Evolutionary conservation across 2,329 filamentous ascomycete species (phyloP).

Genomic region (Simplicillium aogashimaense): DNA sequence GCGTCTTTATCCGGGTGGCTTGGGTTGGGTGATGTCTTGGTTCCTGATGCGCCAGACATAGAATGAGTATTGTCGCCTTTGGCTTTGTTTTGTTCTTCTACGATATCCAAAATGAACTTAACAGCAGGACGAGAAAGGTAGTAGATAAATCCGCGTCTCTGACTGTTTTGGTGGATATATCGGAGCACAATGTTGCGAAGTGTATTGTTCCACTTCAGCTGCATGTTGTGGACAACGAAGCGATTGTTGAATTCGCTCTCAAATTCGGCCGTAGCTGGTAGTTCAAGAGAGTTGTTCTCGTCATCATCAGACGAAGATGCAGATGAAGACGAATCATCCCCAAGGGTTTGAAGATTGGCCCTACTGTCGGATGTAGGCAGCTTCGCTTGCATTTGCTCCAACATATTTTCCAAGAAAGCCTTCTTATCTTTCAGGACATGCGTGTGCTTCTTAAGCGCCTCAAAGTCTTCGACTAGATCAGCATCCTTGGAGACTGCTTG

Average conservation of each 20-base stretch:
- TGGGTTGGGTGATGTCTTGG: slow-evolving; percentile 24
- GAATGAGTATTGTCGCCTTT: slow-evolving; percentile 31
- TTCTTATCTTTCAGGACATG: slow-evolving; percentile 47
- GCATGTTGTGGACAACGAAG: slow-evolving; percentile 95
- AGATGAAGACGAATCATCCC: too few species aligned
- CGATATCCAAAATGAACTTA: slow-evolving; percentile 96
- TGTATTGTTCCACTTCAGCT: slow-evolving; percentile 97
- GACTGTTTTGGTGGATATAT: slow-evolving; percentile 95
- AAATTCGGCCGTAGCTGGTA: slow-evolving; percentile 67
- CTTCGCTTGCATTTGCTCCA: slow-evolving; percentile 35
- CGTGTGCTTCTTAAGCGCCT: slow-evolving; percentile 47
- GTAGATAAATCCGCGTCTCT: slow-evolving; percentile 92
- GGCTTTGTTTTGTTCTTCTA: slow-evolving; percentile 81
- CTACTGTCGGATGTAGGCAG: slow-evolving; percentile 13
- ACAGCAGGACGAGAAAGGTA: slow-evolving; percentile 93
- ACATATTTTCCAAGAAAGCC: slow-evolving; percentile 48
- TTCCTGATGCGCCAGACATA: slow-evolving; percentile 15
- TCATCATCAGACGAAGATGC: slow-evolving; percentile 5
- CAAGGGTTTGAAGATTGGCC: too few species aligned
- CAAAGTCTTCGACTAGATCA: slow-evolving; percentile 46
- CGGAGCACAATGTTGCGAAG: slow-evolving; percentile 91
- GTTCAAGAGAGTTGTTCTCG: slow-evolving; percentile 42
- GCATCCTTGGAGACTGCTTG: slow-evolving; percentile 38
- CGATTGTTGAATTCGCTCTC: slow-evolving; percentile 95
- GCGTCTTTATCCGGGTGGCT: slow-evolving; percentile 45